Evolutionary conservation across 1,284 basidiomycete genomes (phyloP).

Genomic region (Ceratobasidium papillatum): DNA sequence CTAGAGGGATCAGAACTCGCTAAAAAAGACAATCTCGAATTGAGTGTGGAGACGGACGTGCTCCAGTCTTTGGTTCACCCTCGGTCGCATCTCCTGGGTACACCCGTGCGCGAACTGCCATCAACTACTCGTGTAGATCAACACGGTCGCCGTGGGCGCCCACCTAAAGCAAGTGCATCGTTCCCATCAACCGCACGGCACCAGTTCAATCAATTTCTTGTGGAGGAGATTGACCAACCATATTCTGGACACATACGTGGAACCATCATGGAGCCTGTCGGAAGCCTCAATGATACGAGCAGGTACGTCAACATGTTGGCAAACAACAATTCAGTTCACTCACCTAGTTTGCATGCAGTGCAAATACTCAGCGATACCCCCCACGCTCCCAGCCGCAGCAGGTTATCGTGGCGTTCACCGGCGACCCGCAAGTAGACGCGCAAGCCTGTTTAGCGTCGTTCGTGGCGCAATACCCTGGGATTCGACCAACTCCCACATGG

Average conservation of each 20-base stretch:
- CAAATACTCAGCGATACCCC: neutral
- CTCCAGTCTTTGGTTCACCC: neutral
- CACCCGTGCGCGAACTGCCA: neutral
- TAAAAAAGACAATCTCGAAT: neutral
- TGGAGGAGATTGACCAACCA: conserved; percentile 5
- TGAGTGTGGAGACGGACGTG: neutral
- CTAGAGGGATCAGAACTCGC: conserved; percentile 16
- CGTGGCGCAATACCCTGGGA: conserved; percentile 38
- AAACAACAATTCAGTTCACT: neutral
- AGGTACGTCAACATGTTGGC: neutral
- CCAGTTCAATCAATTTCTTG: conserved; percentile 29
- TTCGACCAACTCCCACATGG: conserved; percentile 19
- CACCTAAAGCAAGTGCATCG: conserved; percentile 19
- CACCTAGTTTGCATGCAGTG: neutral
- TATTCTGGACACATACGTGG: neutral
- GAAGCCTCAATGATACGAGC: conserved; percentile 5
- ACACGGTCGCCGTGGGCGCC: conserved; percentile 24
- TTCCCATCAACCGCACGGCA: conserved; percentile 22
- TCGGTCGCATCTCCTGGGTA: neutral
- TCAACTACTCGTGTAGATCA: conserved; percentile 4
- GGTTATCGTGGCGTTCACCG: conserved; percentile 29
- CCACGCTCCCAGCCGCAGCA: conserved; percentile 13
- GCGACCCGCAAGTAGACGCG: conserved; percentile 35
- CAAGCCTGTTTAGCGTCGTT: conserved; percentile 38
- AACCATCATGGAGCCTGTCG: neutral